Base-by-base conservation (phyloP, 2,329 filamentous ascomycete species). In the Elsinoe arachidis region DNA sequence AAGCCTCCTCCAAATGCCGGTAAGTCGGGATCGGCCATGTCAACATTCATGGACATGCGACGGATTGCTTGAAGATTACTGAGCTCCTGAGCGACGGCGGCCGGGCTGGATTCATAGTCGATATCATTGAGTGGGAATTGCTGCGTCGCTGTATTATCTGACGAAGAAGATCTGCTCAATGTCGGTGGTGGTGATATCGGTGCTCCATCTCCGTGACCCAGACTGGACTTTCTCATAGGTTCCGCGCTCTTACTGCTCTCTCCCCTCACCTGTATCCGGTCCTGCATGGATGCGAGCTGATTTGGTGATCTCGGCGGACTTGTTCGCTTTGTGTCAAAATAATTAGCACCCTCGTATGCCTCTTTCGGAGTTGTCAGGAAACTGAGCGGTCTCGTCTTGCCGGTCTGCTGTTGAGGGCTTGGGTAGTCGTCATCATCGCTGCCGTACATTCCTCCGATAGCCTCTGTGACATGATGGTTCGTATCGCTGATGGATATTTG, bases 1-100 rank as follows among this genome's bases (percentile, higher is more conserved):
- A 69, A 81, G 38, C 84, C 73, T 54, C 78, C 78, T 56, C 81
- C 80, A 67, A 87, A 89, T 1, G 86, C 86, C 12, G 89, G 84
- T 62, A 95, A 77, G 69, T 95, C 88, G 0, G 88, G 83, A 65
- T 95, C 74, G 23, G 80, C 75, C 5, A 76, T 79, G 62, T 83
- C 80, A 5, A 95, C 88, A 69, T 95, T 91, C 90, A 96, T 96
- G 17, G 91, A 96, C 84, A 96, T 88, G 62, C 91, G 83, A 64
- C 91, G 83, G 61, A 96, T 81, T 1, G 91, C 91, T 70, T 95
- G 90, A 60, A 96, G 74, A 67, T 96, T 96, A 76, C 87, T 95
- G 65, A 96, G 76, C 73, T 96, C 91, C 73, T 95, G 89, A 23
- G 90, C 90, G 59, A 96, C 88, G 61, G 91, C 90, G 59, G 85